These are phyloP conservation scores for Phlyctochytrium arcticum DNA, from an alignment of 192 early-diverging fungal species.

Conservation along the genomic window DNA sequence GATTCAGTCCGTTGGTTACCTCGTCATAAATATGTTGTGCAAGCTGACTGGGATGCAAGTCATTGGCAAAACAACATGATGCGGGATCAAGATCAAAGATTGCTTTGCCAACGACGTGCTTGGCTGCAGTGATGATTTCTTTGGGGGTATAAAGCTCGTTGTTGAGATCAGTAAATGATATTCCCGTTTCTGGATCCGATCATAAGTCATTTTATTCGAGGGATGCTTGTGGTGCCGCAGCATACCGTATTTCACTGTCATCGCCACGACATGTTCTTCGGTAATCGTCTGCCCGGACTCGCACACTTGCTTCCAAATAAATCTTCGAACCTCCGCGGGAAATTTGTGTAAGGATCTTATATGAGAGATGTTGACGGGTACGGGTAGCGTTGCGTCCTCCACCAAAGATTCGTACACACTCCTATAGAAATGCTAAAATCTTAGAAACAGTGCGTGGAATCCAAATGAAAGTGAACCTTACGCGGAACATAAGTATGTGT, in stretches of 20 bases:
- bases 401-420: constrained; percentile 43
- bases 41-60: constrained; percentile 25
- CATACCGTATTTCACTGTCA: constrained; percentile 39
- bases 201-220: background rate
- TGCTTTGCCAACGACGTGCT: constrained; percentile 24
- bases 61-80: constrained; percentile 31
- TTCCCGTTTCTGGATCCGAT: constrained; percentile 28
- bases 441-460: background rate
- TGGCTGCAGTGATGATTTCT: constrained; percentile 30
- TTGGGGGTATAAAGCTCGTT: constrained; percentile 44
- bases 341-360: constrained; percentile 45
- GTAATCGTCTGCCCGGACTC: constrained; percentile 34
- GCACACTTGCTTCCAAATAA: constrained; percentile 37
- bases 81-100: constrained; percentile 40
- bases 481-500: constrained; percentile 46
- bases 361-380: constrained; percentile 45
- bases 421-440: constrained; percentile 2
- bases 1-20: constrained; percentile 26
- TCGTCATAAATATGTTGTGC: constrained; percentile 31
- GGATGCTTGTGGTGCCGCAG: background rate
- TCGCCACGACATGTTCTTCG: constrained; percentile 39
- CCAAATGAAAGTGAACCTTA: background rate
- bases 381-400: constrained; percentile 33
- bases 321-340: constrained; percentile 30
- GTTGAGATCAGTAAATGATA: constrained; percentile 34